Evolutionary conservation across 2,329 filamentous ascomycete species (phyloP).

Genomic region (Aspergillus sclerotialis): DNA sequence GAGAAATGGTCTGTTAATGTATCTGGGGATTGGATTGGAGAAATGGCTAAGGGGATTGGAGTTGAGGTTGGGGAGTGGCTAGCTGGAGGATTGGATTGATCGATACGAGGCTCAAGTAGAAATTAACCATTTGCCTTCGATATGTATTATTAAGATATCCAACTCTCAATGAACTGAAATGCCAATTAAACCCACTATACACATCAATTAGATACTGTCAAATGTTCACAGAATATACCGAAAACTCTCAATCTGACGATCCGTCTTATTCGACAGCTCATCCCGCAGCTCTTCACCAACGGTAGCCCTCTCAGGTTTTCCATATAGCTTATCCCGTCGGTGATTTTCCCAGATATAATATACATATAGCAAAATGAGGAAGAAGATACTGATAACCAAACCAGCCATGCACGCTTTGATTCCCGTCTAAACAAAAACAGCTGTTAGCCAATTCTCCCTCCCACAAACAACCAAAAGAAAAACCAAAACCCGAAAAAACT

Average conservation of each 20-base stretch:
- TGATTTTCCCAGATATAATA: background rate
- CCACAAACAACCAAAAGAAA: too few species aligned
- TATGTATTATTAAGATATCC: slow-evolving; percentile 5
- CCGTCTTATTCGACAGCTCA: slow-evolving; percentile 13
- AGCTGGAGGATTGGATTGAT: slow-evolving; percentile 31
- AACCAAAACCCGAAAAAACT: too few species aligned
- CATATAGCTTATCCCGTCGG: slow-evolving; percentile 3
- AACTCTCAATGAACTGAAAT: background rate
- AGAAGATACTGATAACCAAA: slow-evolving; percentile 8
- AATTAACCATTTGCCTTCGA: too few species aligned
- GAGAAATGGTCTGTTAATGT: slow-evolving; percentile 45
- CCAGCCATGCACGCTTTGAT: slow-evolving; percentile 12
- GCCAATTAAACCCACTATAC: too few species aligned
- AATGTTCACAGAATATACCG: slow-evolving; percentile 10
- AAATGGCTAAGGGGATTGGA: slow-evolving; percentile 37
- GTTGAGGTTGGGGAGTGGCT: slow-evolving; percentile 41
- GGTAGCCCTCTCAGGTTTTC: slow-evolving; percentile 6
- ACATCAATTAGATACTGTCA: too few species aligned
- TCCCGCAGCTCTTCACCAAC: slow-evolving; percentile 9
- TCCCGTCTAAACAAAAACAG: slow-evolving; percentile 8
- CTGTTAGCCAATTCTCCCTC: too few species aligned
- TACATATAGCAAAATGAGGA: slow-evolving; percentile 6
- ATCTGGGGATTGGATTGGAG: slow-evolving; percentile 40
- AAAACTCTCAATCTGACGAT: slow-evolving; percentile 12
- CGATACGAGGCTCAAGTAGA: too few species aligned